A percentile compares a stretch with the other conserved stretches of the same genome.
phyloP scores from a whole-genome alignment of 2,329 filamentous ascomycete genomes.

The Fusarium musae region DNA sequence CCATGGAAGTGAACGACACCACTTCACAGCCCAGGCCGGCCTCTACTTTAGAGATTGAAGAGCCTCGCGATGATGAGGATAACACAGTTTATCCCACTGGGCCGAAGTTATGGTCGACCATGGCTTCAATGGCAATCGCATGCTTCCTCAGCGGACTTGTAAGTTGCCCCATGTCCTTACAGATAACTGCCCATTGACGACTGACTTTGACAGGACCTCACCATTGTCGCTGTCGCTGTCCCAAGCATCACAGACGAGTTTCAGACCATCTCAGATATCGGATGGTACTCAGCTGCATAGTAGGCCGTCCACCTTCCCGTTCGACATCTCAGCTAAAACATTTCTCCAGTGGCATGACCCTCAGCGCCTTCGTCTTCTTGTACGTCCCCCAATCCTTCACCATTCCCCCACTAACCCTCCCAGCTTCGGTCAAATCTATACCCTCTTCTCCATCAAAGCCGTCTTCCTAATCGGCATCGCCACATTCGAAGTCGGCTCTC shows the following conservation, averaged over 20 bases:
- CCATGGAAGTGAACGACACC: too few relatives aligned
- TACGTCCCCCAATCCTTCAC: fast-evolving
- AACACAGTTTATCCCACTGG: constrained; percentile 20
- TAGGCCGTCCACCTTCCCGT: too few relatives aligned
- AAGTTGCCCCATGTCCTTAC: not conserved
- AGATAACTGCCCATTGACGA: too few relatives aligned
- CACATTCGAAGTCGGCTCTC: constrained; percentile 48
- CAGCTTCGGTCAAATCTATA: constrained; percentile 48
- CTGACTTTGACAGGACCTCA: constrained; percentile 23
- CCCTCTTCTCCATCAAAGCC: constrained; percentile 45
- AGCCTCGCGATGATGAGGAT: not conserved
- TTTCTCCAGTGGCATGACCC: constrained; percentile 40
- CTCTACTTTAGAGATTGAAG: constrained; percentile 11
- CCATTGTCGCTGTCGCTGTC: constrained; percentile 37
- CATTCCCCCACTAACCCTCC: not conserved
- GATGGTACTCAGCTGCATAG: constrained; percentile 45
- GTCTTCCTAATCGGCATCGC: constrained; percentile 45
- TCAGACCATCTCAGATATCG: constrained; percentile 40
- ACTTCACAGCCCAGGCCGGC: too few relatives aligned
- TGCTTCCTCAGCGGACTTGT: constrained; percentile 41
- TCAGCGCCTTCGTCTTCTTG: constrained; percentile 43
- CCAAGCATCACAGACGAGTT: constrained; percentile 42
- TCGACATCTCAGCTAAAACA: too few relatives aligned
- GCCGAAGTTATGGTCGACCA: constrained; percentile 41
- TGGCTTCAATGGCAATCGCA: constrained; percentile 37